Conservation (phyloP, 345 rosid species). For the Acer negundo region DNA sequence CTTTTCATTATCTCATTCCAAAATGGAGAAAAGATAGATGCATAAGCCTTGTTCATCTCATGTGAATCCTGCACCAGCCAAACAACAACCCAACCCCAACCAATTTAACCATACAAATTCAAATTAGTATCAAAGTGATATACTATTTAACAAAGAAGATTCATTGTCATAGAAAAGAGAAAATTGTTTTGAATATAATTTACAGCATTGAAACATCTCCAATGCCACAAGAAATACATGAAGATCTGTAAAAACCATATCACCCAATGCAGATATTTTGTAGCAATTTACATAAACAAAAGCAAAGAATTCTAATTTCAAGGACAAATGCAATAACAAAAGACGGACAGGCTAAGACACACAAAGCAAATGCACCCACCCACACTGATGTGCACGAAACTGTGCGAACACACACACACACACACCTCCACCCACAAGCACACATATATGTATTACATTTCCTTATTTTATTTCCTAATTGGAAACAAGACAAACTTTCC, state of each 20-base stretch:
- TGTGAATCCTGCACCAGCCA: constrained; percentile 59
- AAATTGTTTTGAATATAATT: not conserved
- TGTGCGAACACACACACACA: not conserved
- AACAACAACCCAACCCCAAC: constrained; percentile 9
- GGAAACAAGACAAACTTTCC: not conserved
- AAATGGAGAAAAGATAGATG: constrained; percentile 93
- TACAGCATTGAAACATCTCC: not conserved
- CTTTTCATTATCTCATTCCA: constrained; percentile 98
- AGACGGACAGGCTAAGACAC: not conserved
- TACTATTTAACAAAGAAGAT: not conserved
- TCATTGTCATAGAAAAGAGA: not conserved
- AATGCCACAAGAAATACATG: not conserved
- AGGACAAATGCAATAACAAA: not conserved
- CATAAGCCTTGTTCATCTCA: constrained; percentile 69
- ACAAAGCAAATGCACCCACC: not conserved
- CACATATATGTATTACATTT: not conserved
- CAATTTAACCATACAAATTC: not conserved
- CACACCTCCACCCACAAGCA: not conserved
- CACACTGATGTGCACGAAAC: not conserved
- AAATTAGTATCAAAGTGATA: not conserved
- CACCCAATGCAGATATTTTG: not conserved
- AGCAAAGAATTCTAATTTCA: not conserved
- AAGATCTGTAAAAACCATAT: not conserved
- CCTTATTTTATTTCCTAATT: not conserved
- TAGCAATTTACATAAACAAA: not conserved